Evolutionary conservation across 164 flowering plant genomes (phyloP).

Genomic region (Piper longum): DNA sequence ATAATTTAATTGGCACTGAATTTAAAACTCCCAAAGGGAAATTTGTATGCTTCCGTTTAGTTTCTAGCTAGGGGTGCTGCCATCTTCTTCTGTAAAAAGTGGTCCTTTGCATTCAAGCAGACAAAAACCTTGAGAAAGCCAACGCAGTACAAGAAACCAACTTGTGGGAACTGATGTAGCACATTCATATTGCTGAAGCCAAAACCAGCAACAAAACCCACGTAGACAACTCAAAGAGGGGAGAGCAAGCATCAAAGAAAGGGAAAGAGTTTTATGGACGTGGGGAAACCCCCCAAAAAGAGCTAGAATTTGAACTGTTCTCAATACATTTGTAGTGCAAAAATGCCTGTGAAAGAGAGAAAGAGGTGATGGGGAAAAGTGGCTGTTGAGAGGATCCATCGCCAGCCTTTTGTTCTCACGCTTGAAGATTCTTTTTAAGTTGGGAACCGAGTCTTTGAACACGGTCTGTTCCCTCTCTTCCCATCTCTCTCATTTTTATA

Average conservation of each 20-base stretch:
- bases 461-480: conserved; percentile 8
- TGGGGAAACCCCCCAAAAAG: no score
- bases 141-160: conserved; percentile 12
- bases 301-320: not conserved
- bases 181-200: not conserved
- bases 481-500: not conserved
- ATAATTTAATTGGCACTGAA: conserved; percentile 16
- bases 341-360: no score
- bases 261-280: no score
- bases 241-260: not conserved
- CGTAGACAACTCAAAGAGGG: not conserved
- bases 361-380: not conserved
- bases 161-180: conserved; percentile 1
- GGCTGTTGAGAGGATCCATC: conserved; percentile 3
- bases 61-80: not conserved
- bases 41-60: conserved; percentile 8
- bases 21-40: conserved; percentile 9
- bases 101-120: not conserved
- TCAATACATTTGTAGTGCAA: not conserved
- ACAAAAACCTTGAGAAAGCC: conserved; percentile 12
- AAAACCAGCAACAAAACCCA: no score
- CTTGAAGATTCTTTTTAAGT: conserved; percentile 24
- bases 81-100: not conserved
- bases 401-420: conserved; percentile 52
- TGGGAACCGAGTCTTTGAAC: conserved; percentile 11